Conservation (phyloP, 2,329 filamentous ascomycete genomes). For the Claviceps maximensis region DNA sequence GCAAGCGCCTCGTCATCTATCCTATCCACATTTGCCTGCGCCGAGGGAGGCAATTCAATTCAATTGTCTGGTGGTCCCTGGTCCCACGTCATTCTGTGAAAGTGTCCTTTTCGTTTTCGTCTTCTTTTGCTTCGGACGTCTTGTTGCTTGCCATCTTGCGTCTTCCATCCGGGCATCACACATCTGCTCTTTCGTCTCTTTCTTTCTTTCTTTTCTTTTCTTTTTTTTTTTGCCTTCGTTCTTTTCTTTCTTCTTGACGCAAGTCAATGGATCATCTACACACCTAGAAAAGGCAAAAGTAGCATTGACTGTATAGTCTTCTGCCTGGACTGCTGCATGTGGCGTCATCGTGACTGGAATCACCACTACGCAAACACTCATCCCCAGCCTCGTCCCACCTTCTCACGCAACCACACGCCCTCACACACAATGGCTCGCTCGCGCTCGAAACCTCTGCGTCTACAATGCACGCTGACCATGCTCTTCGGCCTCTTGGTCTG, state of each 20-base stretch:
- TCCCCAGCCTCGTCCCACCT: neutral
- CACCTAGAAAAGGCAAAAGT: too few species aligned
- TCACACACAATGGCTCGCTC: neutral
- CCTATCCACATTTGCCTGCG: too few species aligned
- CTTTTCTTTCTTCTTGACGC: too few species aligned
- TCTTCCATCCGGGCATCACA: neutral
- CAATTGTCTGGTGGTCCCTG: too few species aligned
- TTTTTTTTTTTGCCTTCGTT: too few species aligned
- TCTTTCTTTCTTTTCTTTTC: neutral
- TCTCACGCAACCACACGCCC: neutral
- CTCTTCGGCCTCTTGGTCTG: constrained; percentile 16
- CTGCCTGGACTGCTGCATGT: too few species aligned
- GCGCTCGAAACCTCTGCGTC: constrained; percentile 1
- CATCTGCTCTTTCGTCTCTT: neutral
- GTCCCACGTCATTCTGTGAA: neutral
- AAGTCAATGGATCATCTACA: too few species aligned
- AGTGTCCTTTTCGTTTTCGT: neutral
- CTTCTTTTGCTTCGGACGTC: too few species aligned
- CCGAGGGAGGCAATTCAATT: too few species aligned
- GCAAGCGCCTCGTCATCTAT: too few species aligned
- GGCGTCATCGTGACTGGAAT: neutral
- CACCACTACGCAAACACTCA: neutral
- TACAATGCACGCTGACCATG: constrained; percentile 10
- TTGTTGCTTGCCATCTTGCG: neutral
- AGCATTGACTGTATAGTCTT: too few species aligned